Percentiles rank a stretch among this genome's conserved stretches.
Evolutionary conservation across 305 asterid species (phyloP).

Genomic region (Stenogyne calaminthoides): DNA sequence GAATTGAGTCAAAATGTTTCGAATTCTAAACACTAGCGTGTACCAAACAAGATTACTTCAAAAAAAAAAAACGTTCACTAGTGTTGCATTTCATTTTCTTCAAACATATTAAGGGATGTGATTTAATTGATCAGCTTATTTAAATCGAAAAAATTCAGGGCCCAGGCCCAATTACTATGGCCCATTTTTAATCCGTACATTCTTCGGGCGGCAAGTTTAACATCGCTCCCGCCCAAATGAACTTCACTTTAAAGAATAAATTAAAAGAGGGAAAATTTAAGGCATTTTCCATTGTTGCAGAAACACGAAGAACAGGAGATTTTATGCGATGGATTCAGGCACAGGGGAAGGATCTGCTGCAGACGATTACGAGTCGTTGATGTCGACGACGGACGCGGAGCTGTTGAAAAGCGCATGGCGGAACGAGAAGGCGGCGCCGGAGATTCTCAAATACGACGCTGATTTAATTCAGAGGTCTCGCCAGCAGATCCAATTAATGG

Average conservation of each 20-base stretch:
- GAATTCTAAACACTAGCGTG: no score
- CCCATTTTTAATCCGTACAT: not conserved
- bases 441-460: slow-evolving; percentile 69
- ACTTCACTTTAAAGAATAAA: not conserved
- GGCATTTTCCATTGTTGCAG: not conserved
- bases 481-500: slow-evolving; percentile 74
- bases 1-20: no score
- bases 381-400: slow-evolving; percentile 73
- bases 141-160: not conserved
- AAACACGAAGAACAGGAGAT: not conserved
- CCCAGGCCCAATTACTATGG: not conserved
- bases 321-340: slow-evolving; percentile 54
- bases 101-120: not conserved
- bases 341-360: slow-evolving; percentile 49
- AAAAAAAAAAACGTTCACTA: no score
- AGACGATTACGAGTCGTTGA: slow-evolving; percentile 67
- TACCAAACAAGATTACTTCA: no score
- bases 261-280: not conserved
- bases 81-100: no score
- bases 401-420: slow-evolving; percentile 83
- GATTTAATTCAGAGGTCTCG: slow-evolving; percentile 68
- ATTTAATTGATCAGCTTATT: not conserved
- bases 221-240: not conserved
- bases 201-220: not conserved
- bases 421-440: slow-evolving; percentile 97